A percentile compares a stretch with the other conserved stretches of the same genome.
These are phyloP conservation scores for Myxozyma sirexii DNA, from an alignment of 805 yeast species.

Conservation along the genomic window DNA sequence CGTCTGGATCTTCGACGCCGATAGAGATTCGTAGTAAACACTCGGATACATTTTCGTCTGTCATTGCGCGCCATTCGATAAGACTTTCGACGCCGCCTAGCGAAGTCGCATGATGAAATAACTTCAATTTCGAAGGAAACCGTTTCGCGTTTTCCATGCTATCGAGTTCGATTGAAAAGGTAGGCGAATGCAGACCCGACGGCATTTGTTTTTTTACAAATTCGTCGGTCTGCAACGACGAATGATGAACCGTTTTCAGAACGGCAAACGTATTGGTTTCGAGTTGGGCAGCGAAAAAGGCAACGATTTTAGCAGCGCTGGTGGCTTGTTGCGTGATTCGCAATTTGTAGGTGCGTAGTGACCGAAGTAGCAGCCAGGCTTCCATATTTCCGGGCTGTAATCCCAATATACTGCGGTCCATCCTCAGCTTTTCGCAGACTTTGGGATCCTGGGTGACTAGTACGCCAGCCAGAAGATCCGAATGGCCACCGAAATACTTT, in stretches of 20 bases:
- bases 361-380: slow-evolving; percentile 70
- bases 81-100: slow-evolving; percentile 90
- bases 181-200: slow-evolving; percentile 65
- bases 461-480: slow-evolving; percentile 83
- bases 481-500: slow-evolving; percentile 94
- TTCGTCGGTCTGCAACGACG: slow-evolving; percentile 73
- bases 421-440: slow-evolving; percentile 51
- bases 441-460: slow-evolving; percentile 62
- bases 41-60: slow-evolving; percentile 60
- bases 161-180: slow-evolving; percentile 64
- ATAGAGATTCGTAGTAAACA: slow-evolving; percentile 72
- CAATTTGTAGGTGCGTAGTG: slow-evolving; percentile 77
- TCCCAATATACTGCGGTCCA: slow-evolving; percentile 73
- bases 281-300: slow-evolving; percentile 55
- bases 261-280: slow-evolving; percentile 49
- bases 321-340: slow-evolving; percentile 68
- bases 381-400: slow-evolving; percentile 80
- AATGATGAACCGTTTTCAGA: slow-evolving; percentile 62
- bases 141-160: slow-evolving; percentile 57
- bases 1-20: slow-evolving; percentile 78
- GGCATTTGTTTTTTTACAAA: slow-evolving; percentile 68
- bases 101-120: slow-evolving; percentile 89
- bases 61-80: slow-evolving; percentile 86
- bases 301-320: slow-evolving; percentile 64
- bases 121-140: slow-evolving; percentile 66